A percentile compares a stretch with the other conserved stretches of the same genome.
phyloP scores from a whole-genome alignment of 2,329 filamentous ascomycete species.

The Lasiodiplodia citricola region DNA sequence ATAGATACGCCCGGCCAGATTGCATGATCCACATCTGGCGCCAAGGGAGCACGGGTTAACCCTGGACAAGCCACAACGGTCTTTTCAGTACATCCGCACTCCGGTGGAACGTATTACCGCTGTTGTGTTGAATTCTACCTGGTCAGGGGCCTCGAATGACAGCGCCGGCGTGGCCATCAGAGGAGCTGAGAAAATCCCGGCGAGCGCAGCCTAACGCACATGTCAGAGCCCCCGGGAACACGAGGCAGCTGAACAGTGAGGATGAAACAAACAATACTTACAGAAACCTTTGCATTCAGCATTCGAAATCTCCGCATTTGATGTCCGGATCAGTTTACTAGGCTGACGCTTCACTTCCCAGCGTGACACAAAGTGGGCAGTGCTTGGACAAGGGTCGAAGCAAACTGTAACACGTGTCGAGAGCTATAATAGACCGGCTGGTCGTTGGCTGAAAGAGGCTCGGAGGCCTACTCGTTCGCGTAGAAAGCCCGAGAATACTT shows the following conservation, averaged over 20 bases:
- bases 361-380: conserved; percentile 11
- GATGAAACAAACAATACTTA: conserved; percentile 20
- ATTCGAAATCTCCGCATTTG: conserved; percentile 1
- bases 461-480: background rate
- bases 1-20: conserved; percentile 8
- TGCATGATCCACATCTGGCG: conserved; percentile 22
- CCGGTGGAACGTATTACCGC: conserved; percentile 17
- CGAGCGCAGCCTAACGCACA: background rate
- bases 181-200: background rate
- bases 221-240: background rate
- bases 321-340: background rate
- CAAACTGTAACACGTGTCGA: conserved; percentile 21
- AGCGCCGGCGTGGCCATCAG: background rate
- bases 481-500: background rate
- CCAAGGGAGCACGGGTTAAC: conserved; percentile 19
- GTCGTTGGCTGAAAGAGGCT: background rate
- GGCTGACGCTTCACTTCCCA: background rate
- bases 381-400: conserved; percentile 15
- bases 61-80: conserved; percentile 24
- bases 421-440: background rate
- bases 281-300: conserved; percentile 22
- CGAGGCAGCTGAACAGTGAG: background rate
- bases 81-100: conserved; percentile 19
- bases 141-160: conserved; percentile 23
- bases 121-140: conserved; percentile 22